Conservation (phyloP, 225 moss, liverwort and hornwort genomes). For the Physcomitrium patens region DNA sequence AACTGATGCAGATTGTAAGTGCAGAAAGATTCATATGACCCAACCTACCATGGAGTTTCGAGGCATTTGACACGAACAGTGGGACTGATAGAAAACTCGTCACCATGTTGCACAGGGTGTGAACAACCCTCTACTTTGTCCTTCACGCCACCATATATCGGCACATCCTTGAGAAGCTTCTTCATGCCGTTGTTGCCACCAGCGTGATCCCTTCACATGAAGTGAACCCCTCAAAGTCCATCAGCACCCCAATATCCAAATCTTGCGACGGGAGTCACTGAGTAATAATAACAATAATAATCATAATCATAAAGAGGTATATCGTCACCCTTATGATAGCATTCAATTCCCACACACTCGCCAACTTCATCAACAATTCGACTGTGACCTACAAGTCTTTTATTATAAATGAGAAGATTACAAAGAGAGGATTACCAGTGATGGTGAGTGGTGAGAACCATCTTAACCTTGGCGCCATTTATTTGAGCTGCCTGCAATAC, state of each 20-base stretch:
- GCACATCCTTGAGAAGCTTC: constrained; percentile 56
- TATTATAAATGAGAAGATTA: not conserved
- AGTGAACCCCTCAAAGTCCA: constrained; percentile 17
- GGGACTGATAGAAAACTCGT: constrained; percentile 54
- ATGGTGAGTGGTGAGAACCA: constrained; percentile 64
- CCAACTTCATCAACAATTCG: not conserved
- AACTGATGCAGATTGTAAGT: not conserved
- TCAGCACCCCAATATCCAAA: not conserved
- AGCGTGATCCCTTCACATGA: constrained; percentile 51
- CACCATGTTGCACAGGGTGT: constrained; percentile 53
- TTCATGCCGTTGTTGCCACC: constrained; percentile 63
- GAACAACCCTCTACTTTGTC: constrained; percentile 70
- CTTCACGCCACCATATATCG: constrained; percentile 54
- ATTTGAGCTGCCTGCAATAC: constrained; percentile 51
- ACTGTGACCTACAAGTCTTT: not conserved
- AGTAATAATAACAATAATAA: not conserved
- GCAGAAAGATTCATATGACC: constrained; percentile 7
- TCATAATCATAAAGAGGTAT: not conserved
- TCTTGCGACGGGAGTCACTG: not conserved
- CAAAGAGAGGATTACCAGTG: constrained; percentile 43
- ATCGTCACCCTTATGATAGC: not conserved
- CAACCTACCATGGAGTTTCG: constrained; percentile 56
- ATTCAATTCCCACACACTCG: not conserved
- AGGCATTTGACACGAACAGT: constrained; percentile 50
- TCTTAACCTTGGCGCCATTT: constrained; percentile 46